A percentile compares a stretch with the other conserved stretches of the same genome.
Conservation (phyloP, 2,329 filamentous ascomycete species). For the Akanthomyces lecanii region DNA sequence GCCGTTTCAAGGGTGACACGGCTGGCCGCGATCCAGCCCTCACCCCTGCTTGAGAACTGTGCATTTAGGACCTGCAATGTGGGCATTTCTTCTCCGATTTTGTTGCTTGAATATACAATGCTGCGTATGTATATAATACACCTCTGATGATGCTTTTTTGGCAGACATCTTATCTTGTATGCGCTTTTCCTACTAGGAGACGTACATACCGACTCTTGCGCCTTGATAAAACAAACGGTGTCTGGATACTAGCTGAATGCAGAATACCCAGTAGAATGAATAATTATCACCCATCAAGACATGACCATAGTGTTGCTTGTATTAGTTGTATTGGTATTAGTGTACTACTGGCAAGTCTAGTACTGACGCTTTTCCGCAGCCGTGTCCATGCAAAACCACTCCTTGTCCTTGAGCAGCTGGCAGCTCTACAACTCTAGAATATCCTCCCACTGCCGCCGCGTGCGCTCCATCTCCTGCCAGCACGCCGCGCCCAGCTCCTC, state of each 20-base stretch:
- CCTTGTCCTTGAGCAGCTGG: background rate
- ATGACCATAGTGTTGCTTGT: background rate
- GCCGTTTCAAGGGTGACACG: conserved; percentile 45
- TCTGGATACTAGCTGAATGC: background rate
- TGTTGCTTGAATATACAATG: conserved; percentile 5
- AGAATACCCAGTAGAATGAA: background rate
- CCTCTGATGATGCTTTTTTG: background rate
- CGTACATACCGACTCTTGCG: background rate
- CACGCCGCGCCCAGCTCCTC: conserved; percentile 55
- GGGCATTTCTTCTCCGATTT: background rate
- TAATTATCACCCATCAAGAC: background rate
- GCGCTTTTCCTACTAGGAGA: background rate
- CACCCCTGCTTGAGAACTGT: background rate
- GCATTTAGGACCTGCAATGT: background rate
- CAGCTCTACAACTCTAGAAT: conserved; percentile 23
- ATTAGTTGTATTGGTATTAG: background rate
- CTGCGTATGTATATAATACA: background rate
- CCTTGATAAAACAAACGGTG: background rate
- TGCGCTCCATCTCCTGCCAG: conserved; percentile 68
- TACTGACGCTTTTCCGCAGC: background rate
- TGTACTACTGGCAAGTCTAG: background rate
- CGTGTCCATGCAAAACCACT: background rate
- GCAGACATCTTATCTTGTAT: background rate
- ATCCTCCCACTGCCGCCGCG: conserved; percentile 64
- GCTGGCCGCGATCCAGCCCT: conserved; percentile 15